Conservation (phyloP, 139 green algal genomes). For the Coelastrella sp. region DNA sequence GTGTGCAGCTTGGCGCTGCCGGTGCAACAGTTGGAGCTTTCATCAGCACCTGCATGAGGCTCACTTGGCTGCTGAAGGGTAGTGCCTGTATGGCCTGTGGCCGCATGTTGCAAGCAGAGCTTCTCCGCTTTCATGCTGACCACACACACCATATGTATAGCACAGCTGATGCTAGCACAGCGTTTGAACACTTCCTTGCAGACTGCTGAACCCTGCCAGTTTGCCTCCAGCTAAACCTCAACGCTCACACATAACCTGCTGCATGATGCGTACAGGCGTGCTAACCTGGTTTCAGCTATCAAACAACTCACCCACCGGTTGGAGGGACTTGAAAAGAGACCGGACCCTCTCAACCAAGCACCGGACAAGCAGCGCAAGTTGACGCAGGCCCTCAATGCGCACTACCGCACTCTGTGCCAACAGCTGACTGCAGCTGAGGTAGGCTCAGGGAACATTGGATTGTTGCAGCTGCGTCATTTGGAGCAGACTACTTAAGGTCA, state of each 20-base stretch:
- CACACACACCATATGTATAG: no score
- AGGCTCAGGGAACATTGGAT: neutral
- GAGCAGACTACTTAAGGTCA: no score
- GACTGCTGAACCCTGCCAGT: neutral
- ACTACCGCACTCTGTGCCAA: neutral
- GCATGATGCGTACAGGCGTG: conserved; percentile 42
- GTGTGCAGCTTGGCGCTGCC: no score
- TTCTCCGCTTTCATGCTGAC: no score
- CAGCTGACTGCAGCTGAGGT: neutral
- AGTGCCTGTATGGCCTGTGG: no score
- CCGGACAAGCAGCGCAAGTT: conserved; percentile 49
- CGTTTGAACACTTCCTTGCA: no score
- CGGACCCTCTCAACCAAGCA: conserved; percentile 54
- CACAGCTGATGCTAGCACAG: no score
- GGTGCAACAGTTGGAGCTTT: no score
- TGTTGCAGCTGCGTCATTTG: no score
- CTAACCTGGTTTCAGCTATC: neutral
- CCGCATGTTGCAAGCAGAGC: no score
- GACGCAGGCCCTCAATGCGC: neutral
- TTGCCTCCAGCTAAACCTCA: neutral
- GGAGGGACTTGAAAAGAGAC: neutral
- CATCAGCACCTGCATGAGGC: no score
- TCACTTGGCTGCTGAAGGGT: no score
- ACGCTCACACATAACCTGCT: neutral
- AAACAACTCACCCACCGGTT: conserved; percentile 11